Conservation (phyloP, 2,329 filamentous ascomycete genomes). For the Aspergillus fumigatus region DNA sequence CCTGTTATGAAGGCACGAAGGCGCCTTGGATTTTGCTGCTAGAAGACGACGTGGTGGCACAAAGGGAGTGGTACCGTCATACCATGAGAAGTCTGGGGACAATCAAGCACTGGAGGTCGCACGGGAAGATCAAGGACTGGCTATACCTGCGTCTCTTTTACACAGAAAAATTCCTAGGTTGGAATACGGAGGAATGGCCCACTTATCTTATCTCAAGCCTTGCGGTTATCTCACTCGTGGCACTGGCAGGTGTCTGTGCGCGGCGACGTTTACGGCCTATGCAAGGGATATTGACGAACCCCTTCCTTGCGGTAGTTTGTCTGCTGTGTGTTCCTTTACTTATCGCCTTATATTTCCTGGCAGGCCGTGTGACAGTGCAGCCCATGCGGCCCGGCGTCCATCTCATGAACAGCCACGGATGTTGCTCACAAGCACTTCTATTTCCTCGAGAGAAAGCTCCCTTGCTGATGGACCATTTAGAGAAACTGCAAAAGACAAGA, state of each 20-base stretch:
- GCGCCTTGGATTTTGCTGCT: slow-evolving; percentile 44
- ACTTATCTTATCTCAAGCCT: slow-evolving; percentile 35
- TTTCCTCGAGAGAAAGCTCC: slow-evolving; percentile 34
- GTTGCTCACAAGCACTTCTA: slow-evolving; percentile 43
- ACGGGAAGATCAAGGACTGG: slow-evolving; percentile 17
- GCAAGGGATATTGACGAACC: slow-evolving; percentile 16
- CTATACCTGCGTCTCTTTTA: slow-evolving; percentile 47
- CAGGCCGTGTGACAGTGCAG: slow-evolving; percentile 38
- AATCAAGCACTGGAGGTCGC: slow-evolving; percentile 21
- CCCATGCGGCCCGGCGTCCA: slow-evolving; percentile 36
- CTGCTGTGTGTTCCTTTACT: slow-evolving; percentile 26
- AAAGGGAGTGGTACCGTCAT: slow-evolving; percentile 44
- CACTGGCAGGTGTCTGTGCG: slow-evolving; percentile 10
- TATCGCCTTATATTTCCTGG: slow-evolving; percentile 39
- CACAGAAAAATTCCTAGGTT: slow-evolving; percentile 44
- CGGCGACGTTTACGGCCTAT: slow-evolving; percentile 13
- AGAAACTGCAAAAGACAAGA: slow-evolving; percentile 8
- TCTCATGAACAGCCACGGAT: slow-evolving; percentile 41
- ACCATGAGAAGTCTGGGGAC: slow-evolving; percentile 35
- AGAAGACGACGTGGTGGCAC: slow-evolving; percentile 46
- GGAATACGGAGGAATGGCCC: slow-evolving; percentile 41
- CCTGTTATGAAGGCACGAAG: slow-evolving; percentile 34
- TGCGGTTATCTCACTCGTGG: slow-evolving; percentile 14
- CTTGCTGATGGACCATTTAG: slow-evolving; percentile 11
- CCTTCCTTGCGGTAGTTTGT: slow-evolving; percentile 23